These are phyloP conservation scores for Myriosclerotinia scirpicola DNA, from an alignment of 2,329 filamentous ascomycete genomes.

Conservation along the genomic window DNA sequence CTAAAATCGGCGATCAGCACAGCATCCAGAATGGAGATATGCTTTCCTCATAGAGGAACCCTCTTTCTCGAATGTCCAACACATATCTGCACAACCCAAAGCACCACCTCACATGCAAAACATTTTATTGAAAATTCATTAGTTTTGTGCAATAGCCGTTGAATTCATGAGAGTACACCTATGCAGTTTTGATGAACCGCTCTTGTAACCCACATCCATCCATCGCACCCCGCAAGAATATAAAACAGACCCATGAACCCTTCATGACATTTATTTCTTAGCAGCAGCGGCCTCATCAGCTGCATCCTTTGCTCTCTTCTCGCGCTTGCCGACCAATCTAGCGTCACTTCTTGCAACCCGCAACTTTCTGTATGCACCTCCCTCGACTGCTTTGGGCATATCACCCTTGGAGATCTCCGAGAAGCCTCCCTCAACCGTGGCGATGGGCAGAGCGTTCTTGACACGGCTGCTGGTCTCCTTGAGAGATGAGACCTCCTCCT, in stretches of 20 bases:
- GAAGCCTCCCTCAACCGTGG: constrained; percentile 63
- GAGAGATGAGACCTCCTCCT: constrained; percentile 68
- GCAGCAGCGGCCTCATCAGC: constrained; percentile 73
- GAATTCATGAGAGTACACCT: constrained; percentile 43
- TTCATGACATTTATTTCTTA: constrained; percentile 70
- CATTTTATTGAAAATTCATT: constrained; percentile 22
- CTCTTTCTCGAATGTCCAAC: neutral
- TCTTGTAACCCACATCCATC: constrained; percentile 38
- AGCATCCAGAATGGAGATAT: neutral
- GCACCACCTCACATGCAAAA: constrained; percentile 19
- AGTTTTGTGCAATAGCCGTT: constrained; percentile 35
- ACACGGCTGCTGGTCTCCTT: constrained; percentile 62
- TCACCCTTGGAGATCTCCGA: constrained; percentile 80
- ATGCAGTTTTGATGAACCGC: constrained; percentile 39
- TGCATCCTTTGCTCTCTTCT: constrained; percentile 91
- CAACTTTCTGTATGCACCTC: constrained; percentile 84
- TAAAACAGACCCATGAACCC: constrained; percentile 35
- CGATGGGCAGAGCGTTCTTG: constrained; percentile 68
- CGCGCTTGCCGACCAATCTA: constrained; percentile 77
- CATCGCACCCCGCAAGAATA: constrained; percentile 37
- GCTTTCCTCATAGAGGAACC: neutral
- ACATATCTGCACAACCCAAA: neutral
- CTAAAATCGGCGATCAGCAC: neutral
- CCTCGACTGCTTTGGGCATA: constrained; percentile 71
- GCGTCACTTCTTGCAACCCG: constrained; percentile 81